A percentile compares a stretch with the other conserved stretches of the same genome.
phyloP scores from a whole-genome alignment of 139 green algal genomes.

The Closterium sp. region DNA sequence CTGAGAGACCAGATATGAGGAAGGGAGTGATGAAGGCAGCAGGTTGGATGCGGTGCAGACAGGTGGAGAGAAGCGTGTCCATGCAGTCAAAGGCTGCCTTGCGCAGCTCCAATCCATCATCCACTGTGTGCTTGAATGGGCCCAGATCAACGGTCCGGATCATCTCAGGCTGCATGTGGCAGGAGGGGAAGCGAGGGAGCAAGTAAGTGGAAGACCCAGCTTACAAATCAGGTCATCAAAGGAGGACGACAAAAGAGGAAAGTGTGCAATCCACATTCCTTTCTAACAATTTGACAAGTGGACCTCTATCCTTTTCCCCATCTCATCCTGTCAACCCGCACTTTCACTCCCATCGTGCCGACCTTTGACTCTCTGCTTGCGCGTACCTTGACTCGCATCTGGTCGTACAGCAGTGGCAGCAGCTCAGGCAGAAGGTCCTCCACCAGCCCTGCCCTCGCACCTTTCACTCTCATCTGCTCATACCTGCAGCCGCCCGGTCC shows the following conservation, averaged over 20 bases:
- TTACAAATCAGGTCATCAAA: not conserved
- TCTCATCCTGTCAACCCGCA: too few species aligned
- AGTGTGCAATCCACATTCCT: too few species aligned
- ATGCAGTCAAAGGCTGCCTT: conserved; percentile 92
- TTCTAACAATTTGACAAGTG: too few species aligned
- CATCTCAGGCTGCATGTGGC: conserved; percentile 30
- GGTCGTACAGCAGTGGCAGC: conserved; percentile 80
- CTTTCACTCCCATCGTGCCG: too few species aligned
- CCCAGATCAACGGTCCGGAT: conserved; percentile 83
- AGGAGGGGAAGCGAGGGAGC: not conserved
- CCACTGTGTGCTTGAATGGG: conserved; percentile 80
- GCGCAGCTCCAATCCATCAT: conserved; percentile 95
- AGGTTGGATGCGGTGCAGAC: conserved; percentile 45
- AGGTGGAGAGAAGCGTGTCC: conserved; percentile 73
- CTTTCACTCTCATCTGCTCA: too few species aligned
- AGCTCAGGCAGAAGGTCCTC: conserved; percentile 61
- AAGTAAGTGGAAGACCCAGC: not conserved
- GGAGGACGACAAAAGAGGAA: too few species aligned
- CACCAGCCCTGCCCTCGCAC: conserved; percentile 64
- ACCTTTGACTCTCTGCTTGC: too few species aligned
- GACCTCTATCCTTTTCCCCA: too few species aligned
- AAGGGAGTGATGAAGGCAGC: conserved; percentile 59
- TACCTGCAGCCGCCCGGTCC: too few species aligned
- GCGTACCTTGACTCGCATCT: conserved; percentile 73
- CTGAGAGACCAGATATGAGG: conserved; percentile 50